phyloP scores from a whole-genome alignment of 1,284 basidiomycete species.

The Microbotryum lychnidis-dioicae region DNA sequence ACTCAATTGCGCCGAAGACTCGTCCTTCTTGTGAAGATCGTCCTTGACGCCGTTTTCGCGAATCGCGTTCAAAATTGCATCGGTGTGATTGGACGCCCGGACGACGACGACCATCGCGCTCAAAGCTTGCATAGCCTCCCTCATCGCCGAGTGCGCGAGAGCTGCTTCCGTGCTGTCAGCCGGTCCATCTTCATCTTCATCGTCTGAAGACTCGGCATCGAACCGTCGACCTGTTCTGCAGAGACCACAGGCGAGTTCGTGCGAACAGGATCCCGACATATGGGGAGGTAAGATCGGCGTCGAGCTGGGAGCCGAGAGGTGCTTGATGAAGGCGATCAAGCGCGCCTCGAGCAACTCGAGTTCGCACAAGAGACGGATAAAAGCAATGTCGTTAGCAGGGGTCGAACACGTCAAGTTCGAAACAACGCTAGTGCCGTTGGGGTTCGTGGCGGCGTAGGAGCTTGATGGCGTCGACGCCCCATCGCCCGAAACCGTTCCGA shows the following conservation, averaged over 20 bases:
- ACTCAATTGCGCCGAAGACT: not conserved
- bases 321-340: slow-evolving; percentile 22
- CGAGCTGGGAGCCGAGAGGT: slow-evolving; percentile 13
- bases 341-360: slow-evolving; percentile 32
- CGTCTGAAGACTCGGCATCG: slow-evolving; percentile 30
- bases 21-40: not conserved
- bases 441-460: not conserved
- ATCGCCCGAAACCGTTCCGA: not conserved
- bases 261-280: slow-evolving; percentile 3
- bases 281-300: not conserved
- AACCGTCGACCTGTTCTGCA: slow-evolving; percentile 32
- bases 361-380: slow-evolving; percentile 30
- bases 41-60: not conserved
- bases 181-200: slow-evolving; percentile 8
- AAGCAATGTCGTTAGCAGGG: slow-evolving; percentile 13
- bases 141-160: slow-evolving; percentile 34
- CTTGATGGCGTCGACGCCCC: not conserved
- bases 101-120: slow-evolving; percentile 32
- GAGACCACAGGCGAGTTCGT: slow-evolving; percentile 22
- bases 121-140: slow-evolving; percentile 35
- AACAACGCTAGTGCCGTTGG: not conserved
- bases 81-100: slow-evolving; percentile 16
- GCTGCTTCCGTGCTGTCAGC: slow-evolving; percentile 7
- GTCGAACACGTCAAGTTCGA: not conserved
- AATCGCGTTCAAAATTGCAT: slow-evolving; percentile 14